phyloP scores from a whole-genome alignment of 2,329 filamentous ascomycete genomes.

The Dendrostoma leiphaemia region DNA sequence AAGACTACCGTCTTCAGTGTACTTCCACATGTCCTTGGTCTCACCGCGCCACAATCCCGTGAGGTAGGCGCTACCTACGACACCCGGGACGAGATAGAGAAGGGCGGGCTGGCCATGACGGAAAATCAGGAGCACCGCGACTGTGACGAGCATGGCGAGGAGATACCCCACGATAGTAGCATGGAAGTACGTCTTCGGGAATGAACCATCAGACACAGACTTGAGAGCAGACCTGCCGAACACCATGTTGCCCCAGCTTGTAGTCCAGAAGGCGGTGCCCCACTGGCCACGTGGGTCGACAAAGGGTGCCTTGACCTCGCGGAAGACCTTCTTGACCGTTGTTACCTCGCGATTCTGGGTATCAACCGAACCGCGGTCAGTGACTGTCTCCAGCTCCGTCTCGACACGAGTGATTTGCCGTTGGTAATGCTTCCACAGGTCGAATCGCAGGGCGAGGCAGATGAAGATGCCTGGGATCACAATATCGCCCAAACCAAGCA shows the following conservation, averaged over 20 bases:
- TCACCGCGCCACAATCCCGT: slow-evolving; percentile 73
- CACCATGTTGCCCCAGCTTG: slow-evolving; percentile 26
- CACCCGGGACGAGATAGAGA: slow-evolving; percentile 86
- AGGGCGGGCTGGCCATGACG: slow-evolving; percentile 86
- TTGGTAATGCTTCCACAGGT: slow-evolving; percentile 81
- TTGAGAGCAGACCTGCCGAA: slow-evolving; percentile 29
- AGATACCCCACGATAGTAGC: slow-evolving; percentile 76
- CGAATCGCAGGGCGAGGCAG: slow-evolving; percentile 83
- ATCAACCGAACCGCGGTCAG: slow-evolving; percentile 24
- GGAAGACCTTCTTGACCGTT: slow-evolving; percentile 38
- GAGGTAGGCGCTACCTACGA: slow-evolving; percentile 71
- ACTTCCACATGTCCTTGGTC: slow-evolving; percentile 72
- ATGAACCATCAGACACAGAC: slow-evolving; percentile 46
- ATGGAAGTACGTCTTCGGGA: slow-evolving; percentile 83
- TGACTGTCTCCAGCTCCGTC: slow-evolving; percentile 31
- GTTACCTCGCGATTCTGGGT: slow-evolving; percentile 32
- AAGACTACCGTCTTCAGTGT: slow-evolving; percentile 68
- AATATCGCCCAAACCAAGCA: slow-evolving; percentile 93
- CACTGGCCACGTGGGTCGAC: slow-evolving; percentile 67
- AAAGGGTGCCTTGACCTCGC: slow-evolving; percentile 51
- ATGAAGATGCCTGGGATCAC: slow-evolving; percentile 91
- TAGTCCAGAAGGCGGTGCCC: slow-evolving; percentile 82
- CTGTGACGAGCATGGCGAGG: slow-evolving; percentile 71
- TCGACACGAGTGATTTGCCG: slow-evolving; percentile 55
- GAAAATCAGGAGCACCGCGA: slow-evolving; percentile 74